Conservation (phyloP, 768 basidiomycete genomes). For the Hypsizygus marmoreus region DNA sequence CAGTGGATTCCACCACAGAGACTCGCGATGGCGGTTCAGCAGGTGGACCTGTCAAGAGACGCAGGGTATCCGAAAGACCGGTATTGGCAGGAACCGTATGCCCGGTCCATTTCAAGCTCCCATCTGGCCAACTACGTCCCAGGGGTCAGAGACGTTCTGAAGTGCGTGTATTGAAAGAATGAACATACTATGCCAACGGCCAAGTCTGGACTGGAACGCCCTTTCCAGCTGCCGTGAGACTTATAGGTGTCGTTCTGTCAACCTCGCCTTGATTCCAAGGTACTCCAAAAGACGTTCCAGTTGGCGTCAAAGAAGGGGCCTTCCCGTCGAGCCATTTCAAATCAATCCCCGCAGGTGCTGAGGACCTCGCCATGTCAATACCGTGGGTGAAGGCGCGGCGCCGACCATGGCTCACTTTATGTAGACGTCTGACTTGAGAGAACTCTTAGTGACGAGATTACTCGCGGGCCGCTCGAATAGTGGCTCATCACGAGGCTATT, state of each 20-base stretch:
- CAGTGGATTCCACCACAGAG: constrained; percentile 24
- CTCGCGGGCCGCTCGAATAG: constrained; percentile 11
- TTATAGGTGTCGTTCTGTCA: constrained; percentile 36
- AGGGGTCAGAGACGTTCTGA: background rate
- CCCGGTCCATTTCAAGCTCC: constrained; percentile 41
- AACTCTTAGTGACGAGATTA: background rate
- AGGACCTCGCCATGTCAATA: constrained; percentile 15
- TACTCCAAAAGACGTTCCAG: constrained; percentile 36
- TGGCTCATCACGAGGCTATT: background rate
- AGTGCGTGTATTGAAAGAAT: background rate
- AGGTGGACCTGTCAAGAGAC: constrained; percentile 31
- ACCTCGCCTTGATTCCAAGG: constrained; percentile 39
- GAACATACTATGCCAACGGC: constrained; percentile 38
- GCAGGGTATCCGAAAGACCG: constrained; percentile 23
- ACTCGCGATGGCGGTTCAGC: constrained; percentile 33
- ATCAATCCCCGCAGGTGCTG: constrained; percentile 24
- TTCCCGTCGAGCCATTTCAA: constrained; percentile 35
- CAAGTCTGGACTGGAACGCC: constrained; percentile 33
- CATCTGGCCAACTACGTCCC: constrained; percentile 36
- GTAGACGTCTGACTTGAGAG: background rate
- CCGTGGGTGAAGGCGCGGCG: background rate
- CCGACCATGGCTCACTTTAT: constrained; percentile 4
- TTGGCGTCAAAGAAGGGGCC: constrained; percentile 28
- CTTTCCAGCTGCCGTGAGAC: constrained; percentile 19
- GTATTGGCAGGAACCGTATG: constrained; percentile 34